Conservation (phyloP, 495 filamentous ascomycete species). For the Xylaria sp. region DNA sequence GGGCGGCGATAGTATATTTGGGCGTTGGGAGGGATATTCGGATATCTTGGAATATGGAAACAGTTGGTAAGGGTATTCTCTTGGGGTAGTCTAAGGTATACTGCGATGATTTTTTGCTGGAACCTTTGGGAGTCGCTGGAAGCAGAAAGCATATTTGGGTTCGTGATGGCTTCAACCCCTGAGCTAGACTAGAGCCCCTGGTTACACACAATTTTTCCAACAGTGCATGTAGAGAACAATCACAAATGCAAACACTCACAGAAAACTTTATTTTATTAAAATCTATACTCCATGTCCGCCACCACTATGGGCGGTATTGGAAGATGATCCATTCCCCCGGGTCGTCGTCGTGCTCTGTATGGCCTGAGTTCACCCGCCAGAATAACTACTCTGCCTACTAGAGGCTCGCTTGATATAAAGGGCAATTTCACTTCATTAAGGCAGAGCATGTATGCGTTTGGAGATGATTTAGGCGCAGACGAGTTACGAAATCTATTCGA, state of each 20-base stretch:
- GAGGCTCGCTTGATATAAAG: constrained; percentile 26
- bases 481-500: constrained; percentile 18
- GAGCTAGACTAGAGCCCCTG: not conserved
- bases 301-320: not conserved
- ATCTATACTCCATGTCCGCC: not conserved
- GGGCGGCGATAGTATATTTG: not conserved
- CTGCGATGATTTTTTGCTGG: no score
- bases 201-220: not conserved
- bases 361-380: constrained; percentile 19
- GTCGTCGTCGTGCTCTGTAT: constrained; percentile 29
- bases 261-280: not conserved
- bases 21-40: not conserved
- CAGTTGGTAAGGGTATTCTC: no score
- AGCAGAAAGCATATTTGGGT: not conserved
- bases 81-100: no score
- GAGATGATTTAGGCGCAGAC: not conserved
- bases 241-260: not conserved
- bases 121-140: not conserved
- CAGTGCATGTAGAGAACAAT: not conserved
- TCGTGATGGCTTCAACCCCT: constrained; percentile 26
- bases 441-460: constrained; percentile 3
- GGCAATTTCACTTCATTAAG: constrained; percentile 30
- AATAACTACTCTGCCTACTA: constrained; percentile 13
- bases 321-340: constrained; percentile 3
- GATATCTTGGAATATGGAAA: not conserved